Conservation (phyloP, 352 stramenopile species). For the Pythium guiyangense region DNA sequence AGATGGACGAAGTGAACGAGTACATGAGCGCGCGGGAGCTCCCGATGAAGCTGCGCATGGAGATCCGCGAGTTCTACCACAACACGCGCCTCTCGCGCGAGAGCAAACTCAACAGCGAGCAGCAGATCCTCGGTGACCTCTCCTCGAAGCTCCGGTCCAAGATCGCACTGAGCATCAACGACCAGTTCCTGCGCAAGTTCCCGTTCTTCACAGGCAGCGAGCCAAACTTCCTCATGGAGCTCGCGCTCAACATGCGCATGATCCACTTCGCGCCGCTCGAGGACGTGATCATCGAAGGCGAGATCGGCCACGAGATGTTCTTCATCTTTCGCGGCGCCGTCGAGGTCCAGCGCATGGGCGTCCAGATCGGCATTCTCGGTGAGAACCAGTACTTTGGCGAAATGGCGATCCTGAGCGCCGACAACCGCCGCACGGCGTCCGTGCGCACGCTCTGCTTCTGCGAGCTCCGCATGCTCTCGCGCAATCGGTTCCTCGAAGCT, state of each 20-base stretch:
- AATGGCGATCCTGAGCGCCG: slow-evolving; percentile 78
- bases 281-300: slow-evolving; percentile 75
- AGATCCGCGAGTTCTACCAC: slow-evolving; percentile 83
- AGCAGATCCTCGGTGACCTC: slow-evolving; percentile 64
- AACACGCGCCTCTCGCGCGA: slow-evolving; percentile 71
- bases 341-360: slow-evolving; percentile 52
- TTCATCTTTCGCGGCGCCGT: slow-evolving; percentile 81
- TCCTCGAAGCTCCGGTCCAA: slow-evolving; percentile 73
- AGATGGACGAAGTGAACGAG: slow-evolving; percentile 78
- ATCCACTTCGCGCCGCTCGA: slow-evolving; percentile 74
- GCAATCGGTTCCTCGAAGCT: slow-evolving; percentile 74
- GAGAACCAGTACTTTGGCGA: slow-evolving; percentile 85
- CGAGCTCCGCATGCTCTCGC: slow-evolving; percentile 74
- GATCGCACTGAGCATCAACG: slow-evolving; percentile 78
- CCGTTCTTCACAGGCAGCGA: slow-evolving; percentile 74
- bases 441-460: slow-evolving; percentile 79
- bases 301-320: slow-evolving; percentile 85
- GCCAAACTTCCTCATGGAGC: slow-evolving; percentile 81
- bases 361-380: slow-evolving; percentile 61
- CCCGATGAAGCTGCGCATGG: slow-evolving; percentile 62
- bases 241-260: slow-evolving; percentile 80
- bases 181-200: slow-evolving; percentile 79
- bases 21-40: slow-evolving; percentile 79
- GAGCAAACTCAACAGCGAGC: slow-evolving; percentile 65
- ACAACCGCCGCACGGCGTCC: slow-evolving; percentile 63